These are phyloP conservation scores for Wickerhamiella siamensis DNA, from an alignment of 805 yeast species.

Conservation along the genomic window DNA sequence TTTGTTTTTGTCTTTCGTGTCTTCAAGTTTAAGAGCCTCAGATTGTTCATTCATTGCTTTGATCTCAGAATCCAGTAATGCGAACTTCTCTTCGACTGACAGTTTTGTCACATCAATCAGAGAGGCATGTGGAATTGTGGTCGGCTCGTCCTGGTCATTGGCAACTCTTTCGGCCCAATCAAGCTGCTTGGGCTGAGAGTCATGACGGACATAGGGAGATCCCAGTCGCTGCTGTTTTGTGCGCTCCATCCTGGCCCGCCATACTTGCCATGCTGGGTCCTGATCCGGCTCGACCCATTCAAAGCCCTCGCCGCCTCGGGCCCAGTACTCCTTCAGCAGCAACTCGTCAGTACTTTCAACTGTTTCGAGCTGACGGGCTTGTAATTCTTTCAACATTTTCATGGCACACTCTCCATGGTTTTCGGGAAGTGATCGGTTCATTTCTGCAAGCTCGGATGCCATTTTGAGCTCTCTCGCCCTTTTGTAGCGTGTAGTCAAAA, in stretches of 20 bases:
- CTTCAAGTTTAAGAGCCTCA: too few species aligned
- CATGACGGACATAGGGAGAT: slow-evolving; percentile 16
- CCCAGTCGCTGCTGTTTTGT: slow-evolving; percentile 13
- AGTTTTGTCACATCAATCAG: slow-evolving; percentile 20
- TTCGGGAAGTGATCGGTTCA: slow-evolving; percentile 37
- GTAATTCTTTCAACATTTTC: slow-evolving; percentile 23
- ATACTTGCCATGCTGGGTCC: slow-evolving; percentile 57
- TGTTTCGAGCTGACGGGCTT: slow-evolving; percentile 25
- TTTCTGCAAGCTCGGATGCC: slow-evolving; percentile 49
- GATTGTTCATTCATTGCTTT: neutral
- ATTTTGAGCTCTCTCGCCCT: slow-evolving; percentile 57
- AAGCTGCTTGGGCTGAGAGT: slow-evolving; percentile 12
- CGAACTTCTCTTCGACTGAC: slow-evolving; percentile 6
- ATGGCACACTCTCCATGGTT: slow-evolving; percentile 29
- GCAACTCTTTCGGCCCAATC: slow-evolving; percentile 21
- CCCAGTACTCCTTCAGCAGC: slow-evolving; percentile 72
- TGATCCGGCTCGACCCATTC: slow-evolving; percentile 86
- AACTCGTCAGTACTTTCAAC: slow-evolving; percentile 48
- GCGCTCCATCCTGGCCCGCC: slow-evolving; percentile 22
- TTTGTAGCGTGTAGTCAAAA: slow-evolving; percentile 46
- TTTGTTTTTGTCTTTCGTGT: too few species aligned
- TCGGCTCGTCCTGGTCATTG: slow-evolving; percentile 4
- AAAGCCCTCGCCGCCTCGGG: slow-evolving; percentile 71
- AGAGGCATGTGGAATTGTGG: slow-evolving; percentile 24
- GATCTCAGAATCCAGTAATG: slow-evolving; percentile 6